Conservation (phyloP, 768 basidiomycete genomes). For the Hysterangium stoloniferum region DNA sequence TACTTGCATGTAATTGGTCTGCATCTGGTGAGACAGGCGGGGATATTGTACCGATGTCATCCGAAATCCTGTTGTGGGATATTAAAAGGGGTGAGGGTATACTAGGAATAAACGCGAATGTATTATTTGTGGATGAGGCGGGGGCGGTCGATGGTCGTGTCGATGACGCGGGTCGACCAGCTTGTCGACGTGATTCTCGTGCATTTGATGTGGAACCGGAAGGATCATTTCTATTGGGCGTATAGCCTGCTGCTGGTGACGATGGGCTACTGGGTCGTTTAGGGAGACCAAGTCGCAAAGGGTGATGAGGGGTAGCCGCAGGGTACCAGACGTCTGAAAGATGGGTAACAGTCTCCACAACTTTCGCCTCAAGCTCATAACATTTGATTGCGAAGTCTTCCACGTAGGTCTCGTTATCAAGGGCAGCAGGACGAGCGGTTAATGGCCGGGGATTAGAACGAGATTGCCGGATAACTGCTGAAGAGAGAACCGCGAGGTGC, state of each 20-base stretch:
- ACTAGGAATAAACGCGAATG: conserved; percentile 7
- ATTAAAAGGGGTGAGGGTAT: conserved; percentile 11
- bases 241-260: background rate
- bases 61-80: background rate
- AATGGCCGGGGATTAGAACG: conserved; percentile 20
- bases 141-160: conserved; percentile 43
- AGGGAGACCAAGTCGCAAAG: background rate
- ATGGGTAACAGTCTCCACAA: conserved; percentile 58
- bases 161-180: background rate
- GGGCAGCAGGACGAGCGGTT: background rate
- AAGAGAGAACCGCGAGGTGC: conserved; percentile 69
- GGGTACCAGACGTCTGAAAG: conserved; percentile 27
- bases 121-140: conserved; percentile 23
- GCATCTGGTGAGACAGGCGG: background rate
- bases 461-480: conserved; percentile 60
- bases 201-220: background rate
- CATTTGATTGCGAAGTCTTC: conserved; percentile 44
- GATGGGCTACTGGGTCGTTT: background rate
- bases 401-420: conserved; percentile 31
- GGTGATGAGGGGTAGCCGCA: conserved; percentile 2
- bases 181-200: background rate
- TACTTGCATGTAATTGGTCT: background rate
- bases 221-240: background rate
- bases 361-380: conserved; percentile 63
- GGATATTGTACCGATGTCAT: background rate